Evolutionary conservation across 2,329 filamentous ascomycete species (phyloP).

Genomic region (Aspergillus jensenii): DNA sequence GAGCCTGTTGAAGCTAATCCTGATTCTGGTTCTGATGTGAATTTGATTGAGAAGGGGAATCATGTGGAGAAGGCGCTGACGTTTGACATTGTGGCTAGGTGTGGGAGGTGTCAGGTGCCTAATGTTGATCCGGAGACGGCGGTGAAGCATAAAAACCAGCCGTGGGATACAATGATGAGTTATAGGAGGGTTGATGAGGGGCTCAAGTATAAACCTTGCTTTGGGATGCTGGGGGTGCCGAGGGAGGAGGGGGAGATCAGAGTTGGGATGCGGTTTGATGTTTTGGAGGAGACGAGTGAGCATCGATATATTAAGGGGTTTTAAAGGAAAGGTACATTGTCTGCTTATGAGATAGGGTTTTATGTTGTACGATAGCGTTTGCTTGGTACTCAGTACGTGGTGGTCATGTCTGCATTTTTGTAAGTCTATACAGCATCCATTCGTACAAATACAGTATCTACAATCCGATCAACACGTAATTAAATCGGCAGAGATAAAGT

Average conservation of each 20-base stretch:
- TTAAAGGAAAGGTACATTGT: slow-evolving; percentile 9
- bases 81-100: slow-evolving; percentile 60
- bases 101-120: slow-evolving; percentile 62
- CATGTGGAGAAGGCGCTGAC: slow-evolving; percentile 33
- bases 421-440: neutral
- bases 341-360: neutral
- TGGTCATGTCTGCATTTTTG: neutral
- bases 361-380: neutral
- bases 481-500: too few species aligned
- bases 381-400: neutral
- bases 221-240: slow-evolving; percentile 65
- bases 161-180: slow-evolving; percentile 62
- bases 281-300: slow-evolving; percentile 56
- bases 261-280: slow-evolving; percentile 60
- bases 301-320: slow-evolving; percentile 55
- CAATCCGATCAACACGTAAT: neutral
- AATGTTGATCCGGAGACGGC: slow-evolving; percentile 66
- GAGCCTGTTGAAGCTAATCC: neutral
- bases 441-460: neutral
- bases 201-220: slow-evolving; percentile 64
- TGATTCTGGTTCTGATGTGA: slow-evolving; percentile 5
- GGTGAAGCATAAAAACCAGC: slow-evolving; percentile 57
- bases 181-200: slow-evolving; percentile 61
- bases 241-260: slow-evolving; percentile 54
- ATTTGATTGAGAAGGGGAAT: neutral